Evolutionary conservation across 1,284 basidiomycete genomes (phyloP), one percentile per base, ranked within the genome.

Genomic region (Puccinia coronata): DNA sequence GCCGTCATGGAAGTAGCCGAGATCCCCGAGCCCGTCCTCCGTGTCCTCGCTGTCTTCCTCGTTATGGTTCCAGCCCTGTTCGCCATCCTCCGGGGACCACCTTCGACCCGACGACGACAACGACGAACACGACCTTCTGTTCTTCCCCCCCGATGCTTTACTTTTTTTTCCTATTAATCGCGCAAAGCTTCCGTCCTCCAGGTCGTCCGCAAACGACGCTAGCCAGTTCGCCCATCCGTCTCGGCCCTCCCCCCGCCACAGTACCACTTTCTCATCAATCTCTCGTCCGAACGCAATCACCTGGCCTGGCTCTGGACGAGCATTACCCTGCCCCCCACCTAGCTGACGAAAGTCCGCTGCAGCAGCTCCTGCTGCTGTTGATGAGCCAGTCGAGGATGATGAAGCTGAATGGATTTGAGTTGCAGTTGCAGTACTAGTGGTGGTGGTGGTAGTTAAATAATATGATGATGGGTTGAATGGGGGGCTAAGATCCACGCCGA

Each of bases 261-360:
- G 88, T 47, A 98, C 96, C 57, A 98, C 93, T 86, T 99, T 99
- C 34, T 95, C 93, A 87, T 99, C 96, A 87, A 99, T 98, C 86
- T 99, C 96, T 75, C 96, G 90, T 18, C 96, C 96, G 86, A 98
- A 99, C 70, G 98, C 91, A 83, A 99, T 98, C 73, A 98, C 95
- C 86, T 99, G 96, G 4, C 96, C 97, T 72, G 90, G 88, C 1
- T 70, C 73, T 12, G 83, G 69, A 65, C 69, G 43, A 18, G 28
- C 69, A 11, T 75, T 49, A 53, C 73, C 73, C 77, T 81, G 82
- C 4, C 82, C 76, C 9, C 67, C 69, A 39, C 65, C 82, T 3
- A 74, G 8, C 28, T 43, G 63, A 47, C n/a, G 73, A 59, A 36
- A 73, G 41, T 65, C 63, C 23, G 5, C 67, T 63, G n/a, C n/a